phyloP scores from a whole-genome alignment of 345 rosid genomes.

The Physaria fendleri region DNA sequence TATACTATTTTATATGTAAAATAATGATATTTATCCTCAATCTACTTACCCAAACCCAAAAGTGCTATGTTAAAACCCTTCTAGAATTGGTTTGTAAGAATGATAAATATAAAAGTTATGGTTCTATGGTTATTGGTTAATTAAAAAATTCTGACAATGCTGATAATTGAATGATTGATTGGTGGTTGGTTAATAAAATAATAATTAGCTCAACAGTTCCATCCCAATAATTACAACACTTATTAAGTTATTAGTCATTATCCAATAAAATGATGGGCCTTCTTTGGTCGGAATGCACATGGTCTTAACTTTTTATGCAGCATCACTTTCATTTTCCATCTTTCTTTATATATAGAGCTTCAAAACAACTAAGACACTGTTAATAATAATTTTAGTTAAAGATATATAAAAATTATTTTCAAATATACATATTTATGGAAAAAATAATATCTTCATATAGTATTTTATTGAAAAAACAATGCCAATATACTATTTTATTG shows the following conservation, averaged over 20 bases:
- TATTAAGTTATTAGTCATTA: constrained; percentile 9
- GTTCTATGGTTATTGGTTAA: constrained; percentile 1
- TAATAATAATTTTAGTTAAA: neutral
- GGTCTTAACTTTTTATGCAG: constrained; percentile 12
- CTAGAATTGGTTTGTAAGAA: neutral
- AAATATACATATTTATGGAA: neutral
- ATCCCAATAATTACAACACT: constrained; percentile 21
- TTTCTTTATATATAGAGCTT: constrained; percentile 24
- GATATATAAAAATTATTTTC: neutral
- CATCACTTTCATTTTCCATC: constrained; percentile 1
- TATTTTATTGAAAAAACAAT: constrained; percentile 18
- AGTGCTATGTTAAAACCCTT: too few species aligned
- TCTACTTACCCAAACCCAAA: too few species aligned
- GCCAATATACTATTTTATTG: neutral
- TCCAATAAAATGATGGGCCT: constrained; percentile 27
- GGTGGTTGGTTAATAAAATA: constrained; percentile 11
- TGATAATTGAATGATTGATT: constrained; percentile 5
- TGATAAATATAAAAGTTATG: neutral
- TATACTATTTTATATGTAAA: too few species aligned
- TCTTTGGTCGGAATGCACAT: constrained; percentile 32
- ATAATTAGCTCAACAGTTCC: too few species aligned
- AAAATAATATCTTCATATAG: neutral
- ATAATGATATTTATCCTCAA: too few species aligned
- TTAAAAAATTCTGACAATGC: neutral
- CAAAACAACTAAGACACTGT: constrained; percentile 13